A percentile compares a stretch with the other conserved stretches of the same genome.
Evolutionary conservation across 768 basidiomycete species (phyloP).

Genomic region (Lepiota brunneoincarnata): DNA sequence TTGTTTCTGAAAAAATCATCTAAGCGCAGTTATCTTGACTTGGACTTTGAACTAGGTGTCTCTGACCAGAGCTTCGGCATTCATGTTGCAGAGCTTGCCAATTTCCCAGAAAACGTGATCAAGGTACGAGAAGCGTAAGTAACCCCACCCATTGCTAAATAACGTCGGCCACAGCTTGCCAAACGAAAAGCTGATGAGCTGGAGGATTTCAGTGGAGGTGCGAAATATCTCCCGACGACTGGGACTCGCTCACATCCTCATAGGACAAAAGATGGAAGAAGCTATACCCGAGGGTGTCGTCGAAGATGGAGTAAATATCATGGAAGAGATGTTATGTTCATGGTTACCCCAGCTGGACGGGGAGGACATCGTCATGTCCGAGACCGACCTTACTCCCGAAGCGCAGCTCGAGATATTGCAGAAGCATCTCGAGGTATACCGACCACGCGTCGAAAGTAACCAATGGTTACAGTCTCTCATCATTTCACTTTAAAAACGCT

Average conservation of each 20-base stretch:
- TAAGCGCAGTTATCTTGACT: constrained; percentile 11
- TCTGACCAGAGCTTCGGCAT: constrained; percentile 99
- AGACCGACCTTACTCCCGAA: constrained; percentile 21
- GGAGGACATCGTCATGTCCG: constrained; percentile 46
- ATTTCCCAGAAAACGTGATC: constrained; percentile 94
- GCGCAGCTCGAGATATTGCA: constrained; percentile 40
- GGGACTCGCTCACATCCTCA: background rate
- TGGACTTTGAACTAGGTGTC: constrained; percentile 55
- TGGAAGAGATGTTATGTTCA: constrained; percentile 71
- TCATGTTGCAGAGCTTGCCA: constrained; percentile 95
- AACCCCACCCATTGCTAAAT: background rate
- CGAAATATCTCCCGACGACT: background rate
- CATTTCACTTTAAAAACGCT: constrained; percentile 25
- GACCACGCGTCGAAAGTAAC: constrained; percentile 71
- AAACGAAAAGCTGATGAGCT: constrained; percentile 89
- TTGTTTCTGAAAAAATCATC: constrained; percentile 16
- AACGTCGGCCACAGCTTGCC: constrained; percentile 55
- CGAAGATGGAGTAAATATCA: constrained; percentile 76
- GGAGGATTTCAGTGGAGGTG: constrained; percentile 67
- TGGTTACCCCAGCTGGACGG: constrained; percentile 54
- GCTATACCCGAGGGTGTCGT: constrained; percentile 55
- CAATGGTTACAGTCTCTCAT: constrained; percentile 72
- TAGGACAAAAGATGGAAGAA: constrained; percentile 23
- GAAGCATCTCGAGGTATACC: constrained; percentile 61
- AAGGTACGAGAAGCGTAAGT: constrained; percentile 37